Base-by-base conservation (phyloP, 2,329 filamentous ascomycete species). In the Penicillium sp. region DNA sequence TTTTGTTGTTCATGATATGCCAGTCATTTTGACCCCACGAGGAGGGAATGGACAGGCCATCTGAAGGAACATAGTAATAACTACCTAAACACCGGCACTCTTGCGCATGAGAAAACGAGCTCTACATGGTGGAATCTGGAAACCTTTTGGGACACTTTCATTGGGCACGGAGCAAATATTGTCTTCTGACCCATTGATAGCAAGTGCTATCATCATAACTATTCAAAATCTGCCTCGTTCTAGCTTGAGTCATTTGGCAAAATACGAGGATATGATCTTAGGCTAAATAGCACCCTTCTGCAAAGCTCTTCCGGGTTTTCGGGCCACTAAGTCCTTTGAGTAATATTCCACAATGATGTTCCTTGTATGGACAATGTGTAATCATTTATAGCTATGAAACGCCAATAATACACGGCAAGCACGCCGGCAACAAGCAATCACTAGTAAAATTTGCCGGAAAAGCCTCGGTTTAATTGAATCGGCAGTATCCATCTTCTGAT, bases 341-440 rank as follows among this genome's bases (percentile, higher is more conserved):
- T 45, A 13, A 15, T 49, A 13, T 35, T 22, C 19, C 33, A n/a
- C 30, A 19, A 15, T 17, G 49, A 33, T 33, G 13, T 37, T 51
- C 49, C 49, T 24, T 5, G 28, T 19, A 37, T 7, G 19, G n/a
- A 53, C 50, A 4, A 17, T 26, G 35, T 2, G 50, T 30, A 53
- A 37, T 37, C 28, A 35, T 33, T 33, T 22, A 49, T n/a, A 26
- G 26, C 45, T 17, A 1, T 8, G 8, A 49, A 49, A 49, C 45
- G 12, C n/a, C 30, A 37, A 40, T 28, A 40, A 54, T 38, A 54
- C 51, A 28, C 51, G 51, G 51, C 51, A 54, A 54, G 1, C n/a
- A 28, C 15, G 26, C 10, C 51, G 51, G 51, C 51, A 54, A 38
- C 8, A 24, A 42, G 17, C 12, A 42, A n/a, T 3, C 8, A n/a